Evolutionary conservation across 805 yeast genomes (phyloP).

Genomic region (Komagataella pseudopastoris): DNA sequence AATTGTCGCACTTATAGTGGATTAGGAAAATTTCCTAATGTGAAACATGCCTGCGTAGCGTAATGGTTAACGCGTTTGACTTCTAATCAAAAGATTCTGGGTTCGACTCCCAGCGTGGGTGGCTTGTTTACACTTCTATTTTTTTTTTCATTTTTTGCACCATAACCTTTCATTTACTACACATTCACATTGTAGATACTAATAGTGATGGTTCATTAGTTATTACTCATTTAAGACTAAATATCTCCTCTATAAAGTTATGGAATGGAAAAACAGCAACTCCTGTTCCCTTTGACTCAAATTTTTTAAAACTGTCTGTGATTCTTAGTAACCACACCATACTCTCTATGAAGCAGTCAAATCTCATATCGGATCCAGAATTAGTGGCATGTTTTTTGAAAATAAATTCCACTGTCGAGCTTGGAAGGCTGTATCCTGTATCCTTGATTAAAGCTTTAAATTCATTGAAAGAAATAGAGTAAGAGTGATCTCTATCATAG

Average conservation of each 20-base stretch:
- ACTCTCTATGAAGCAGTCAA: not conserved
- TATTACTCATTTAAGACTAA: not conserved
- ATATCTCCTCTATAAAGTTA: not conserved
- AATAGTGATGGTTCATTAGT: not conserved
- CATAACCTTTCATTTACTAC: no score
- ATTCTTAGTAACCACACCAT: not conserved
- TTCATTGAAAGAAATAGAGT: not conserved
- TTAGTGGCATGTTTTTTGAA: not conserved
- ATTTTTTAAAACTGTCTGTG: not conserved
- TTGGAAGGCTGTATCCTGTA: slow-evolving; percentile 1
- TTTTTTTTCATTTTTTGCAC: no score
- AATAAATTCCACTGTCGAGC: not conserved
- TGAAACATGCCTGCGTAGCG: slow-evolving; percentile 25
- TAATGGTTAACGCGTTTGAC: slow-evolving; percentile 58
- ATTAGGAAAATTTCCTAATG: not conserved
- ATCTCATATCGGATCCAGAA: not conserved
- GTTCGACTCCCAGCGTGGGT: slow-evolving; percentile 44
- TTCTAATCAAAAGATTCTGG: slow-evolving; percentile 54
- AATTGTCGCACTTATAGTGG: not conserved
- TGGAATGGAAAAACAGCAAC: not conserved
- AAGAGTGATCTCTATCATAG: not conserved
- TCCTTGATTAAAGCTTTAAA: not conserved
- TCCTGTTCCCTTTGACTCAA: not conserved
- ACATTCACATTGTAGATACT: not conserved
- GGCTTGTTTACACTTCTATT: slow-evolving; percentile 3